Evolutionary conservation across 208 protist genomes (phyloP).

Genomic region (Vickermania ingenoplastis): DNA sequence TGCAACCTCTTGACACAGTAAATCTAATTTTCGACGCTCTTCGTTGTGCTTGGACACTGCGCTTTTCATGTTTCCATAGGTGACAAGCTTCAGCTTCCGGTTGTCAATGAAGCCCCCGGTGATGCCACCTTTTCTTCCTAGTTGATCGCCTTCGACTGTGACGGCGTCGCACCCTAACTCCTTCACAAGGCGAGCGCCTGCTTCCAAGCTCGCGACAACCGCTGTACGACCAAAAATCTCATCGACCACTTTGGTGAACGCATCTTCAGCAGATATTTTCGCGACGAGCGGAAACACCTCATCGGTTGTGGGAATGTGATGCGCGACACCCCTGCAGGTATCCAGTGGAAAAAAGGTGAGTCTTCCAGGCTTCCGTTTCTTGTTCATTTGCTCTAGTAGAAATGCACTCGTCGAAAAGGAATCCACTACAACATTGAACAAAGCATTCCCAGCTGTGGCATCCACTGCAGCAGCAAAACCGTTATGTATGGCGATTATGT

Average conservation of each 20-base stretch:
- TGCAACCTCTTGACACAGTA: slow-evolving; percentile 58
- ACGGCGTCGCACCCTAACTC: slow-evolving; percentile 90
- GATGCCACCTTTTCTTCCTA: slow-evolving; percentile 86
- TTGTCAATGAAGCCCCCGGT: slow-evolving; percentile 94
- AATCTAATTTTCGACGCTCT: slow-evolving; percentile 30
- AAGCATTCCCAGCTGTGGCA: slow-evolving; percentile 88
- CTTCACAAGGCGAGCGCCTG: slow-evolving; percentile 49
- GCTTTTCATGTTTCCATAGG: slow-evolving; percentile 43
- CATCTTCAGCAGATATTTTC: slow-evolving; percentile 62
- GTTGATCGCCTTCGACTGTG: slow-evolving; percentile 89
- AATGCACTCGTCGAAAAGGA: slow-evolving; percentile 86
- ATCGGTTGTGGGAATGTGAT: slow-evolving; percentile 35
- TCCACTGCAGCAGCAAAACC: slow-evolving; percentile 91
- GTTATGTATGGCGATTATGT: slow-evolving; percentile 88
- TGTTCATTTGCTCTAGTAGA: slow-evolving; percentile 91
- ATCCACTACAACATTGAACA: slow-evolving; percentile 98
- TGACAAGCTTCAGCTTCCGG: slow-evolving; percentile 64
- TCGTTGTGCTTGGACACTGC: slow-evolving; percentile 7
- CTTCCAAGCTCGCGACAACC: slow-evolving; percentile 81
- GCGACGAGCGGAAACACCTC: slow-evolving; percentile 66
- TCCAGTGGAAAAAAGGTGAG: slow-evolving; percentile 98
- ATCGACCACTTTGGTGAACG: slow-evolving; percentile 72
- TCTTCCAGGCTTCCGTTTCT: slow-evolving; percentile 74
- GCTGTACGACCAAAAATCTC: slow-evolving; percentile 94
- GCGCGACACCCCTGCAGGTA: slow-evolving; percentile 45